phyloP scores from a whole-genome alignment of 1,139 yeast genomes.

The Geotrichum reessii region DNA sequence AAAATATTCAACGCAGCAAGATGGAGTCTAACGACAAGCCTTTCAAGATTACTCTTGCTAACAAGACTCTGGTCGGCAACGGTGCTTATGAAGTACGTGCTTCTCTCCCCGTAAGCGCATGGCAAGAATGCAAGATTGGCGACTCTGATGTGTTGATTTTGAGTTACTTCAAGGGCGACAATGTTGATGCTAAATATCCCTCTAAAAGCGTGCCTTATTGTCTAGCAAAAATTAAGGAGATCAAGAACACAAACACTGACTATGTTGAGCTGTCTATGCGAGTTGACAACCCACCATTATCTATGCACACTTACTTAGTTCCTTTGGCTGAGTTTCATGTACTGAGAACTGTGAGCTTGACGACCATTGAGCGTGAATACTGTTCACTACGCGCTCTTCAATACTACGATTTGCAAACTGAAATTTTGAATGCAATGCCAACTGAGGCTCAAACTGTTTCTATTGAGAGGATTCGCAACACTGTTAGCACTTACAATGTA shows the following conservation, averaged over 20 bases:
- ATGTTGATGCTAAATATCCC: constrained; percentile 22
- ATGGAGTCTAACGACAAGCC: constrained; percentile 60
- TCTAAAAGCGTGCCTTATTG: constrained; percentile 42
- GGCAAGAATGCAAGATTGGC: constrained; percentile 51
- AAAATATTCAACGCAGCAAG: constrained; percentile 70
- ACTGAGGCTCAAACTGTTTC: constrained; percentile 31
- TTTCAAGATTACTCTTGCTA: constrained; percentile 40
- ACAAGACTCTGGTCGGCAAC: constrained; percentile 19
- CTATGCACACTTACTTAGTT: constrained; percentile 13
- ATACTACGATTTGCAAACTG: constrained; percentile 65
- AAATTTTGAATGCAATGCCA: constrained; percentile 64
- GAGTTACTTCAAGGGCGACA: constrained; percentile 41
- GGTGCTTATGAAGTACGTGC: constrained; percentile 67
- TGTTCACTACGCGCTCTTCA: constrained; percentile 75
- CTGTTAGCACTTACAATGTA: constrained; percentile 48
- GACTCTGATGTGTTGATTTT: constrained; percentile 79
- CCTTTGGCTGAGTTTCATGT: constrained; percentile 44
- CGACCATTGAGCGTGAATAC: constrained; percentile 89
- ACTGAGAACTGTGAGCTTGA: constrained; percentile 65
- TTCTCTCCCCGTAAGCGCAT: constrained; percentile 52
- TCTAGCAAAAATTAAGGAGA: constrained; percentile 70
- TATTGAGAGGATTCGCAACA: constrained; percentile 41
- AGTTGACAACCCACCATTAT: constrained; percentile 43
- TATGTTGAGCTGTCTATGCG: constrained; percentile 69
- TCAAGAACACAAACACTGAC: constrained; percentile 55